These are phyloP conservation scores for Aureobasidium sp. DNA, from an alignment of 2,329 filamentous ascomycete species.

Conservation along the genomic window DNA sequence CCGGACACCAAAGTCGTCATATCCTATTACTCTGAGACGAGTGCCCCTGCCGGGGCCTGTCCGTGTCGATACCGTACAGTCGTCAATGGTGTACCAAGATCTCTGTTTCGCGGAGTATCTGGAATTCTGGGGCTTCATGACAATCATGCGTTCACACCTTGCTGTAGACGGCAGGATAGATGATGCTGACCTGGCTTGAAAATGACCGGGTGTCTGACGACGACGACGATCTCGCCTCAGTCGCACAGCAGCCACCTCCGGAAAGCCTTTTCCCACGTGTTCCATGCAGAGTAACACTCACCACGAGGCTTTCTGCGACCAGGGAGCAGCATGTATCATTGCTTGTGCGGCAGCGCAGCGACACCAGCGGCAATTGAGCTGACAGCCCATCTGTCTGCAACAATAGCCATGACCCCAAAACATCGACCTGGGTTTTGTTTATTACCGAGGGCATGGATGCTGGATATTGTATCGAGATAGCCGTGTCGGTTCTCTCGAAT, in stretches of 20 bases:
- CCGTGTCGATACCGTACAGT: neutral
- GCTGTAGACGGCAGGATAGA: neutral
- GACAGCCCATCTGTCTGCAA: neutral
- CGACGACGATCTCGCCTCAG: neutral
- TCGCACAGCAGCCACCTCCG: neutral
- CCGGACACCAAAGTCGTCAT: constrained; percentile 6
- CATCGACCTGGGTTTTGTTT: constrained; percentile 20
- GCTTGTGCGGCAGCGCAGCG: neutral
- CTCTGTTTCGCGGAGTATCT: neutral
- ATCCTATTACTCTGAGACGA: constrained; percentile 5
- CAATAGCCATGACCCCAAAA: neutral
- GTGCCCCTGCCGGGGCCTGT: neutral
- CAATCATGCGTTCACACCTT: constrained; percentile 2
- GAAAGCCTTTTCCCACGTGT: neutral
- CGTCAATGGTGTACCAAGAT: constrained; percentile 9
- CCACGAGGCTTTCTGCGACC: neutral
- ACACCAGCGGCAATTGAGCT: neutral
- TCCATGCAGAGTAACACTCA: constrained; percentile 2
- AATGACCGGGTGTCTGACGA: neutral
- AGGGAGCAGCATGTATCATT: neutral
- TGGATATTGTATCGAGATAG: neutral
- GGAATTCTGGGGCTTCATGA: neutral
- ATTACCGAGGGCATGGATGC: neutral
- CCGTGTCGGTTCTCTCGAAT: neutral
- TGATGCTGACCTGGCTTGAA: neutral